A percentile compares a stretch with the other conserved stretches of the same genome.
Conservation (phyloP, 2,329 filamentous ascomycete species). For the Trichophyton verrucosum region DNA sequence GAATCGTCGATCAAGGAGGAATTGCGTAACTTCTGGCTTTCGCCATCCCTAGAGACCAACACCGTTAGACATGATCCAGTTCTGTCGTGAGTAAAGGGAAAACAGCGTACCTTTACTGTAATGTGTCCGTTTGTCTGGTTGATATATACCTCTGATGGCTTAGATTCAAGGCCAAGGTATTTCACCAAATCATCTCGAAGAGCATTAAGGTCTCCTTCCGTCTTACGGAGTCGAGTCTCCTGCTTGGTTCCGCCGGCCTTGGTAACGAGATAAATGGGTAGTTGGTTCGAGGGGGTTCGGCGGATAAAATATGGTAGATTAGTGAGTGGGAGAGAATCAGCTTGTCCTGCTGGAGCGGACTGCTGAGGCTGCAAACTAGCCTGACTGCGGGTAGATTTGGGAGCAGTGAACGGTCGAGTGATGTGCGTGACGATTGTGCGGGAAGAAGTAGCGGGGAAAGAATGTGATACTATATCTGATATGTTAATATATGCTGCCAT, state of each 20-base stretch:
- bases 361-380: neutral
- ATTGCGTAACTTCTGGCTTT: conserved; percentile 38
- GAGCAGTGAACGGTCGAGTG: conserved; percentile 12
- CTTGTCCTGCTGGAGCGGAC: neutral
- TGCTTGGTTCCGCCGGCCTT: conserved; percentile 66
- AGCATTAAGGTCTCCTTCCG: conserved; percentile 57
- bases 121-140: conserved; percentile 60
- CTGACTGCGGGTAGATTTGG: conserved; percentile 7
- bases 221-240: conserved; percentile 63
- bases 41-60: conserved; percentile 34
- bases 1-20: conserved; percentile 37
- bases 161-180: conserved; percentile 44
- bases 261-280: conserved; percentile 62
- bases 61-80: neutral
- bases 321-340: conserved; percentile 22
- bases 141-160: conserved; percentile 32
- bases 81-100: too few relatives aligned
- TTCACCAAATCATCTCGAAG: conserved; percentile 52
- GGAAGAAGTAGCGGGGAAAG: conserved; percentile 2
- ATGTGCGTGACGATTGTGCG: conserved; percentile 11
- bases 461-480: neutral
- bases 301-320: conserved; percentile 56
- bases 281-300: conserved; percentile 56
- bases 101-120: conserved; percentile 51
- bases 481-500: neutral